These are phyloP conservation scores for Neobulgaria alba DNA, from an alignment of 2,329 filamentous ascomycete genomes.

Conservation along the genomic window DNA sequence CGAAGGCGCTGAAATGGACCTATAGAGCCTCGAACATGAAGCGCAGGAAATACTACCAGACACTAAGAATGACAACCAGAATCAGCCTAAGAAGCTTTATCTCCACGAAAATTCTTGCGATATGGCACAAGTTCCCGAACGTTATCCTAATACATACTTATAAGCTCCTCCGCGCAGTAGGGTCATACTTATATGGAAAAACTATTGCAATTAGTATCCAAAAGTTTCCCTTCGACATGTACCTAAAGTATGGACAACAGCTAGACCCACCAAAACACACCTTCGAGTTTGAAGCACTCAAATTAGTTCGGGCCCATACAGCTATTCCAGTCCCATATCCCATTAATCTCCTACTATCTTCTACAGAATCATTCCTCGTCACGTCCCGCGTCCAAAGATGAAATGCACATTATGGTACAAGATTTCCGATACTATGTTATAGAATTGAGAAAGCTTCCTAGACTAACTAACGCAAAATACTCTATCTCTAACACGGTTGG, in stretches of 20 bases:
- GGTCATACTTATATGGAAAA: constrained; percentile 5
- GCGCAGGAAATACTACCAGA: not conserved
- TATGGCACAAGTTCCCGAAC: constrained; percentile 8
- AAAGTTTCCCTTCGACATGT: constrained; percentile 12
- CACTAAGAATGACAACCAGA: no score
- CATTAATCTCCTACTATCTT: constrained; percentile 6
- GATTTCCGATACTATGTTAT: constrained; percentile 8
- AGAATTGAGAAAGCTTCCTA: constrained; percentile 7
- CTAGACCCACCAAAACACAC: constrained; percentile 2
- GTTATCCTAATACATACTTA: constrained; percentile 7
- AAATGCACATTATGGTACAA: constrained; percentile 6
- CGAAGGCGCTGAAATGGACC: constrained; percentile 5
- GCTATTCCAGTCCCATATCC: constrained; percentile 7
- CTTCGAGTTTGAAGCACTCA: constrained; percentile 9
- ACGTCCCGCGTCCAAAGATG: constrained; percentile 9
- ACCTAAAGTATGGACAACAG: constrained; percentile 9
- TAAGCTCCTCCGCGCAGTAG: constrained; percentile 4
- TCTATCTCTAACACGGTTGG: constrained; percentile 7
- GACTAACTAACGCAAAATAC: constrained; percentile 1
- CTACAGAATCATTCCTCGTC: constrained; percentile 6
- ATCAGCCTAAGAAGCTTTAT: no score
- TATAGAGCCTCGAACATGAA: constrained; percentile 6
- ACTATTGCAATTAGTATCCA: constrained; percentile 2
- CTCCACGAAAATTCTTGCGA: constrained; percentile 1
- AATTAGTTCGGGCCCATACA: constrained; percentile 4